Percentiles rank a stretch among this genome's conserved stretches.
These are phyloP conservation scores for Saccharum hybrid DNA, from an alignment of 202 grass and related monocot species.

Conservation along the genomic window DNA sequence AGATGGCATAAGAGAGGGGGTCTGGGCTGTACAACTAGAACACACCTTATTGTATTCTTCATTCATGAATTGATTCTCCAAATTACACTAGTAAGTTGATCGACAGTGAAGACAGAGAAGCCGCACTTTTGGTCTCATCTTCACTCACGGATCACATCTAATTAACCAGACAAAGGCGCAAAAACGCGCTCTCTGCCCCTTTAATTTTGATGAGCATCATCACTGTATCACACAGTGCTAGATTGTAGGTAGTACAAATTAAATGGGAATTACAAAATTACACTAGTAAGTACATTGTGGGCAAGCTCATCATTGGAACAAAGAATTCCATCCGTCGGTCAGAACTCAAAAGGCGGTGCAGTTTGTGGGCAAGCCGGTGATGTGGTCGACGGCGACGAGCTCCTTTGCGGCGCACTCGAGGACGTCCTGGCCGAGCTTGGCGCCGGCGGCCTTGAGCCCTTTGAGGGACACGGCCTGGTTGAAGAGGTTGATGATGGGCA, in stretches of 20 bases:
- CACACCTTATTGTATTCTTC: slow-evolving; percentile 12
- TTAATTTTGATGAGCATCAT: neutral
- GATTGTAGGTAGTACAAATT: slow-evolving; percentile 17
- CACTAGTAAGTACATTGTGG: neutral
- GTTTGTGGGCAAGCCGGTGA: slow-evolving; percentile 74
- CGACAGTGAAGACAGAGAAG: neutral
- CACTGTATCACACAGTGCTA: slow-evolving; percentile 1
- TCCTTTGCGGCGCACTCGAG: slow-evolving; percentile 55
- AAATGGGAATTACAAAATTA: neutral
- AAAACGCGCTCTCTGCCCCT: neutral
- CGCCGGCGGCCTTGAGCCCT: slow-evolving; percentile 81
- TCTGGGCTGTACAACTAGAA: neutral
- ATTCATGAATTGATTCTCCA: slow-evolving; percentile 4
- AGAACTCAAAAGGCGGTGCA: slow-evolving; percentile 53
- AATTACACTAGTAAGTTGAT: neutral
- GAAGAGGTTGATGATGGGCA: slow-evolving; percentile 86
- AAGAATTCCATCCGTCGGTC: too few relatives aligned
- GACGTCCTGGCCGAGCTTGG: slow-evolving; percentile 77
- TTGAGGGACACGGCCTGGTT: slow-evolving; percentile 83
- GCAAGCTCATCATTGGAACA: neutral
- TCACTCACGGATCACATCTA: neutral
- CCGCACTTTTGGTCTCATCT: slow-evolving; percentile 30
- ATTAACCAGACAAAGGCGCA: neutral
- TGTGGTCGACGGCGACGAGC: slow-evolving; percentile 61
- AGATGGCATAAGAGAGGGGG: too few relatives aligned